These are phyloP conservation scores for Candolleomyces eurysporus DNA, from an alignment of 768 basidiomycete species.

Conservation along the genomic window DNA sequence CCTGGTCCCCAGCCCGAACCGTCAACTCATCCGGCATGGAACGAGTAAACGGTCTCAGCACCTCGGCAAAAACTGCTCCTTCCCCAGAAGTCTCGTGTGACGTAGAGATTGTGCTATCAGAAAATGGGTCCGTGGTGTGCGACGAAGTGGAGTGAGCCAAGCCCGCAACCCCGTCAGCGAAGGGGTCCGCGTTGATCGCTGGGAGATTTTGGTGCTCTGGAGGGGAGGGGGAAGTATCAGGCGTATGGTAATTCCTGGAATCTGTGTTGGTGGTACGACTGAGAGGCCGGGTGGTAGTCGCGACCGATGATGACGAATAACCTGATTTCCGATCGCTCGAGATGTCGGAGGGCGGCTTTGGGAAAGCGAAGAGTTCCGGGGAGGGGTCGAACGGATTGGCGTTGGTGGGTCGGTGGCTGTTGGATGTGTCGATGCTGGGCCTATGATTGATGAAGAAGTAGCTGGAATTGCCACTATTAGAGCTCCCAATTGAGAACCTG, in stretches of 20 bases:
- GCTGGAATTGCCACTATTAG: conserved; percentile 37
- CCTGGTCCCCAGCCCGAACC: conserved; percentile 48
- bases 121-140: conserved; percentile 8
- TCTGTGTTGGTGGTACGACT: neutral
- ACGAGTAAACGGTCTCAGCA: conserved; percentile 56
- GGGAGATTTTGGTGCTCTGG: neutral
- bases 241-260: neutral
- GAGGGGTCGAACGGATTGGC: conserved; percentile 64
- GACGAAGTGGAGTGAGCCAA: neutral
- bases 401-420: conserved; percentile 50
- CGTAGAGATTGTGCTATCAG: conserved; percentile 8
- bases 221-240: neutral
- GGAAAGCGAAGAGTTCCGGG: conserved; percentile 62
- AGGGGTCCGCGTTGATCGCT: conserved; percentile 13
- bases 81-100: conserved; percentile 26
- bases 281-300: neutral
- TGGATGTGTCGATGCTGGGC: conserved; percentile 24
- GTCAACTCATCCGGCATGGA: conserved; percentile 58
- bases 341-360: conserved; percentile 49
- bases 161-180: conserved; percentile 18
- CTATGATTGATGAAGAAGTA: conserved; percentile 34
- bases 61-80: conserved; percentile 36
- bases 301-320: neutral
- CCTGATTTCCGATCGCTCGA: neutral
- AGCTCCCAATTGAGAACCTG: conserved; percentile 41